A percentile compares a stretch with the other conserved stretches of the same genome.
phyloP scores from a whole-genome alignment of 2,329 filamentous ascomycete species.

The Pyricularia sp. region DNA sequence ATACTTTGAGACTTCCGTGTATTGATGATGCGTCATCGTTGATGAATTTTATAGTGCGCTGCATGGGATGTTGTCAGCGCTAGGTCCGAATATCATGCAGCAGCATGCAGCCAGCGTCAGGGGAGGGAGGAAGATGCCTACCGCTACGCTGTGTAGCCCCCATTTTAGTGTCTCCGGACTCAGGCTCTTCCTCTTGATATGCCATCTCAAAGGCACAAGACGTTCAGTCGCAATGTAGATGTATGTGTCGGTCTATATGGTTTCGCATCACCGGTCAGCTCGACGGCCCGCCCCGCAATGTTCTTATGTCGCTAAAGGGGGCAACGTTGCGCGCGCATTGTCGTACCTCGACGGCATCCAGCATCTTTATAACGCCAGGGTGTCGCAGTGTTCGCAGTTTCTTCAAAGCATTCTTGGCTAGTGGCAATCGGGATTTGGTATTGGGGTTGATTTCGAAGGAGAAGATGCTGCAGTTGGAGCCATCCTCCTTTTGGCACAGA shows the following conservation, averaged over 20 bases:
- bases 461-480: slow-evolving; percentile 92
- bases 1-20: slow-evolving; percentile 76
- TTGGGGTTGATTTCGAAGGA: slow-evolving; percentile 84
- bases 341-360: slow-evolving; percentile 84
- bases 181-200: slow-evolving; percentile 78
- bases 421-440: slow-evolving; percentile 71
- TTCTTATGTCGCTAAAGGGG: not conserved
- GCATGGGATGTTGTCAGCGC: not conserved
- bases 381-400: slow-evolving; percentile 90
- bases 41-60: slow-evolving; percentile 92
- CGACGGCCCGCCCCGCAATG: not conserved
- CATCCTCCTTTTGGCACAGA: slow-evolving; percentile 62
- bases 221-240: slow-evolving; percentile 96
- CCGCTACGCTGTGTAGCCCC: slow-evolving; percentile 81
- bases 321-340: not conserved
- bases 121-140: slow-evolving; percentile 23
- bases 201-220: slow-evolving; percentile 79
- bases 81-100: not conserved
- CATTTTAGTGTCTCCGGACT: slow-evolving; percentile 93
- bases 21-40: slow-evolving; percentile 89
- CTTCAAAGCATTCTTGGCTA: slow-evolving; percentile 88
- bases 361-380: slow-evolving; percentile 85
- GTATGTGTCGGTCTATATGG: slow-evolving; percentile 70
- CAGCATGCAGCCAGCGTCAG: not conserved
- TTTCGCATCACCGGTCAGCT: not conserved